Conservation (phyloP, 2,329 filamentous ascomycete species). For the Trichoderma simmonsii region DNA sequence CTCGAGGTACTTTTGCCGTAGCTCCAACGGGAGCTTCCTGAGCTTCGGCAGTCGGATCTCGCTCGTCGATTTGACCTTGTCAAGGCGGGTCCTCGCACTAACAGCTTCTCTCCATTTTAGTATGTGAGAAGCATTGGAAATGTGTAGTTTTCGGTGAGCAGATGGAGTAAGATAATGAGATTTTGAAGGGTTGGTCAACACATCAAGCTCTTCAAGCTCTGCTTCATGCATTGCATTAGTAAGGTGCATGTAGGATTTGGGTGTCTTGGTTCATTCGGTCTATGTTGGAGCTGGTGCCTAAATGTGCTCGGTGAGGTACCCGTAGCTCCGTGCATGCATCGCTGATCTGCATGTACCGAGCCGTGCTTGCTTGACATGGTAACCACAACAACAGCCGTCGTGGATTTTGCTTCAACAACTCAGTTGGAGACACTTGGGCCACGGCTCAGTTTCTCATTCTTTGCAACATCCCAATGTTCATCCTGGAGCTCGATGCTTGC, state of each 20-base stretch:
- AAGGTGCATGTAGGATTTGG: not conserved
- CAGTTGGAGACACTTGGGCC: not conserved
- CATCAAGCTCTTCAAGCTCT: not conserved
- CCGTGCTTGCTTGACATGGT: not conserved
- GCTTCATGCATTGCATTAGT: not conserved
- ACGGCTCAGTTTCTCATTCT: not conserved
- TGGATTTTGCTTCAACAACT: not conserved
- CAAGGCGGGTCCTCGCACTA: not conserved
- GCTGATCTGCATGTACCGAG: not conserved
- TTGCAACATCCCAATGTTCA: not conserved
- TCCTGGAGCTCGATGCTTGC: not conserved
- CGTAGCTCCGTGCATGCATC: not conserved
- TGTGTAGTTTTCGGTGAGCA: not conserved
- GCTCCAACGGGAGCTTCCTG: not conserved
- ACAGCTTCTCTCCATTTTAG: not conserved
- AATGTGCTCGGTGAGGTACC: not conserved
- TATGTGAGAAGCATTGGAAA: not conserved
- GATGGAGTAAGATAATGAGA: not conserved
- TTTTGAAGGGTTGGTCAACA: not conserved
- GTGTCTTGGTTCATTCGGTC: not conserved
- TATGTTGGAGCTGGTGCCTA: not conserved
- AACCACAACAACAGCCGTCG: not conserved
- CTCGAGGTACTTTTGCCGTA: not conserved
- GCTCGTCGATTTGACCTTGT: not conserved
- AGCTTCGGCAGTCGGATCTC: conserved; percentile 10